Evolutionary conservation across 768 basidiomycete species (phyloP).

Genomic region (Boletus vermiculosoides): DNA sequence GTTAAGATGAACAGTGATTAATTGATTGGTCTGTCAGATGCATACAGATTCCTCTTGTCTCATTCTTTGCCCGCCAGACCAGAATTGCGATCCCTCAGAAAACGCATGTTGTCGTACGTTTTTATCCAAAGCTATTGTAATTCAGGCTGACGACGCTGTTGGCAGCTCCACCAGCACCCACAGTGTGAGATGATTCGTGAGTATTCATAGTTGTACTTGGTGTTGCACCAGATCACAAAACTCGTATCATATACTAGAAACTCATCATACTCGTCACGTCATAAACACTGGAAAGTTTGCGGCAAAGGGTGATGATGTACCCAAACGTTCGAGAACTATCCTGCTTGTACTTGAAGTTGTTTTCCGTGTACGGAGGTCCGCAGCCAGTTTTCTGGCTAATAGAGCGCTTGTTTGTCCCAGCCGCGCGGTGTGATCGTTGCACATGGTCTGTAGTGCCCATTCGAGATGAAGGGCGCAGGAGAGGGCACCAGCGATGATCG

Average conservation of each 20-base stretch:
- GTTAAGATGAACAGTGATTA: not conserved
- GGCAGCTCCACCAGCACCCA: constrained; percentile 46
- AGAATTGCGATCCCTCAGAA: constrained; percentile 62
- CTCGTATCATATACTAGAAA: constrained; percentile 5
- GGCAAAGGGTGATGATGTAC: constrained; percentile 61
- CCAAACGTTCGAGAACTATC: constrained; percentile 57
- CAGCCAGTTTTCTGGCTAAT: constrained; percentile 65
- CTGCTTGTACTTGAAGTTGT: constrained; percentile 47
- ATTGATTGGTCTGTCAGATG: constrained; percentile 35
- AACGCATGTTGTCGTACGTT: constrained; percentile 80
- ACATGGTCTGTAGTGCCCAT: constrained; percentile 57
- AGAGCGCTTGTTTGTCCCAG: constrained; percentile 63
- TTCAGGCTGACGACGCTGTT: constrained; percentile 6
- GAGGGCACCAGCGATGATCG: constrained; percentile 61
- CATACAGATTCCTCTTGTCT: constrained; percentile 60
- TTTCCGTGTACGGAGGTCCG: constrained; percentile 55
- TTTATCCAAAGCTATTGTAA: not conserved
- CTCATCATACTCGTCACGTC: constrained; percentile 13
- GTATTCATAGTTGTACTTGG: not conserved
- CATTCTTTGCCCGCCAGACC: constrained; percentile 68
- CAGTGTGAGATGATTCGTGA: constrained; percentile 39
- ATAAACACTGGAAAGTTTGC: constrained; percentile 72
- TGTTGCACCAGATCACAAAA: constrained; percentile 29
- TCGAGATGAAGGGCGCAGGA: constrained; percentile 70
- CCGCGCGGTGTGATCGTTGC: constrained; percentile 46